These are phyloP conservation scores for Hanseniaspora sp. DNA, from an alignment of 1,139 yeast genomes.

Conservation along the genomic window DNA sequence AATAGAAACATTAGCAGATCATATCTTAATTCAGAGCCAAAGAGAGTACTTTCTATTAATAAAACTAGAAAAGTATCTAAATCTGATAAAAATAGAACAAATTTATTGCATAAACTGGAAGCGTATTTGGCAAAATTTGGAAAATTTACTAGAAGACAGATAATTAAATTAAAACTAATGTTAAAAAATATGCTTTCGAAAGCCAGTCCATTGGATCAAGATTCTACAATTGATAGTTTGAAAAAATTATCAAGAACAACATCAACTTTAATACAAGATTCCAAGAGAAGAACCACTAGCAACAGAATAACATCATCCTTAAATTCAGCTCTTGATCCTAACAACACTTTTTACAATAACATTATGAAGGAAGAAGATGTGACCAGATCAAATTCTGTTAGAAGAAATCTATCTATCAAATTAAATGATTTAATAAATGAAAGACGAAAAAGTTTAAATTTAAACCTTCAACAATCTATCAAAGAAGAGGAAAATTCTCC, in stretches of 20 bases:
- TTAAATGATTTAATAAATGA: not conserved
- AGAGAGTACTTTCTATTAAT: not conserved
- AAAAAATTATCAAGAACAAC: slow-evolving; percentile 4
- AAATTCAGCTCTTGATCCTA: not conserved
- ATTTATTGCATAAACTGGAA: not conserved
- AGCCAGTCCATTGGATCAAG: not conserved
- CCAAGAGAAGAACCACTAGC: not conserved
- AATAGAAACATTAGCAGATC: not conserved
- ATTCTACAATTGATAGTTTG: not conserved
- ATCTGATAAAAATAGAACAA: not conserved
- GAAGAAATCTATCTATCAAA: slow-evolving; percentile 15
- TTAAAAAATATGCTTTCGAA: not conserved
- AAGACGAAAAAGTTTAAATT: not conserved
- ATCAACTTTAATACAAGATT: not conserved
- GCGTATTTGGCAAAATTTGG: not conserved
- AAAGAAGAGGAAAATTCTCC: not conserved
- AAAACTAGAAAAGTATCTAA: not conserved
- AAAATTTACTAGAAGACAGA: slow-evolving; percentile 7
- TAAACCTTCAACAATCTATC: not conserved
- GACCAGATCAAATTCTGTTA: slow-evolving; percentile 16
- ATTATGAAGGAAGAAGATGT: slow-evolving; percentile 3
- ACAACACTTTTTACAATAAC: slow-evolving; percentile 11
- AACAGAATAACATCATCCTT: slow-evolving; percentile 8
- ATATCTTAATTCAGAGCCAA: not conserved
- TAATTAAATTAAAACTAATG: slow-evolving; percentile 2